Evolutionary conservation across 2,329 filamentous ascomycete species (phyloP).

Genomic region (Alternaria sp.): DNA sequence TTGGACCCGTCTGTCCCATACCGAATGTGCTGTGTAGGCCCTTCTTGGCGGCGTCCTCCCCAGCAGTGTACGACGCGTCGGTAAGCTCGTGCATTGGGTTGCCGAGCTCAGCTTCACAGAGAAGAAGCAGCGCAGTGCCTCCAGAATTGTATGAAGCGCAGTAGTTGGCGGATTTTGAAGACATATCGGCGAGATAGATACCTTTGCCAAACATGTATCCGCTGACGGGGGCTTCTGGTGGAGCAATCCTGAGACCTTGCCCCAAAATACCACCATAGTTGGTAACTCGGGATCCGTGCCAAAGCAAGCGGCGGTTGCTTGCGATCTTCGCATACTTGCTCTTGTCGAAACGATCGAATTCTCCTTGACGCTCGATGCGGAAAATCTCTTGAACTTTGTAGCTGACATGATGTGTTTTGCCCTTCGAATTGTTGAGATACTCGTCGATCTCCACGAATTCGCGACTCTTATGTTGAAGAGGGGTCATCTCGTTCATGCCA

Average conservation of each 20-base stretch:
- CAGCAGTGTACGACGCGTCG: constrained; percentile 66
- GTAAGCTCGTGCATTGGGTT: constrained; percentile 72
- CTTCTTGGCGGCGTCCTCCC: constrained; percentile 63
- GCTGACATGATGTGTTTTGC: constrained; percentile 66
- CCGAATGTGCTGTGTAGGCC: constrained; percentile 74
- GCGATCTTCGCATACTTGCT: constrained; percentile 60
- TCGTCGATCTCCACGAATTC: constrained; percentile 71
- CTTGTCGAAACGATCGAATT: constrained; percentile 70
- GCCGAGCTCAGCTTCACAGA: constrained; percentile 85
- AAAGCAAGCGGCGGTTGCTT: constrained; percentile 77
- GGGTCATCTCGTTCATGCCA: constrained; percentile 76
- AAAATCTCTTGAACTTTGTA: constrained; percentile 78
- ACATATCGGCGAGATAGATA: constrained; percentile 84
- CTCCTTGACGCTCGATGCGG: constrained; percentile 77
- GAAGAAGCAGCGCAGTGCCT: constrained; percentile 74
- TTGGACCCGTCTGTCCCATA: constrained; percentile 68
- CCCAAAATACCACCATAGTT: constrained; percentile 89
- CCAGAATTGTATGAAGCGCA: constrained; percentile 68
- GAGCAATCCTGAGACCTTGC: constrained; percentile 88
- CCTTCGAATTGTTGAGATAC: constrained; percentile 72
- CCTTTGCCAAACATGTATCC: constrained; percentile 93
- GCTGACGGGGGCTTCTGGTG: constrained; percentile 77
- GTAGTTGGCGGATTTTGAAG: constrained; percentile 80
- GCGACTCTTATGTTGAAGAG: constrained; percentile 61
- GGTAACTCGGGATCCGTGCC: constrained; percentile 84